phyloP scores from a whole-genome alignment of 345 rosid genomes.

The Populus ilicifolia region DNA sequence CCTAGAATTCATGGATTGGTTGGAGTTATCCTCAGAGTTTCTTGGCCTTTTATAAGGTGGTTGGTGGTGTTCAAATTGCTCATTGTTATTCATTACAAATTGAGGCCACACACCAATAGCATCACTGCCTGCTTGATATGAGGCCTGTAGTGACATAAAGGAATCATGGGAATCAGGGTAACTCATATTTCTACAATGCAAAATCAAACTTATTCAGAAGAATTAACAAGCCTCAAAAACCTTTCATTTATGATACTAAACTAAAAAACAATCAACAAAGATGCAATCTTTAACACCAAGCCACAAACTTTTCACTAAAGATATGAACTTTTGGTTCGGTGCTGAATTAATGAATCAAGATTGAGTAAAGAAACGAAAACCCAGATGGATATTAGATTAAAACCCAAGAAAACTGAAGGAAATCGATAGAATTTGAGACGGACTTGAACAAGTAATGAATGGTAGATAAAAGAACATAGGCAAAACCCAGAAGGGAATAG shows the following conservation, averaged over 20 bases:
- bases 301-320: neutral
- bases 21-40: conserved; percentile 47
- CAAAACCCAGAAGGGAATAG: neutral
- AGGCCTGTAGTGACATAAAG: conserved; percentile 31
- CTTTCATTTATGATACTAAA: neutral
- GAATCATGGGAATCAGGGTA: conserved; percentile 48
- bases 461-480: neutral
- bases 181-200: conserved; percentile 36
- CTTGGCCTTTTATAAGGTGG: conserved; percentile 65
- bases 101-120: conserved; percentile 63
- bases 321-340: neutral
- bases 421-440: conserved; percentile 2
- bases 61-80: conserved; percentile 43
- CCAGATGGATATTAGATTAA: conserved; percentile 1
- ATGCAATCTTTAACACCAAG: neutral
- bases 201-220: neutral
- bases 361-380: neutral
- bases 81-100: conserved; percentile 34
- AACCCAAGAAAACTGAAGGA: neutral
- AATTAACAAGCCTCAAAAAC: neutral
- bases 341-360: conserved; percentile 1
- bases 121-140: conserved; percentile 39
- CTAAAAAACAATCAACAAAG: neutral
- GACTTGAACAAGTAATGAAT: conserved; percentile 12
- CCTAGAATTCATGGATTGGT: conserved; percentile 28